These are phyloP conservation scores for Aureobasidium uvarum DNA, from an alignment of 2,329 filamentous ascomycete genomes.

Conservation along the genomic window DNA sequence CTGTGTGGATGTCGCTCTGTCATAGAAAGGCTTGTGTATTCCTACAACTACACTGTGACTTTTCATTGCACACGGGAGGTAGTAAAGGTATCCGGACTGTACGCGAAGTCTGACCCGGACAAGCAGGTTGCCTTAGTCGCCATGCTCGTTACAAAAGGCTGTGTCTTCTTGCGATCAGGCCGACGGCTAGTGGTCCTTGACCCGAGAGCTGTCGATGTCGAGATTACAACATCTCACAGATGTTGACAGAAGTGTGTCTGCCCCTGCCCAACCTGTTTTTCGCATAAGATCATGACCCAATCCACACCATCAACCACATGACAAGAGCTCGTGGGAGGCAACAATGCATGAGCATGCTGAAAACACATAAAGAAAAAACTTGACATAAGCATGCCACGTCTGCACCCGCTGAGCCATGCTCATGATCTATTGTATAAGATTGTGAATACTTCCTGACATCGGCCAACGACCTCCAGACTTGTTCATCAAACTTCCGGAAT, in stretches of 20 bases:
- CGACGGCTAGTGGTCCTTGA: neutral
- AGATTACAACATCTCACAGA: neutral
- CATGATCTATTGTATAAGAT: neutral
- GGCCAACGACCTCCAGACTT: neutral
- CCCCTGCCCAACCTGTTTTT: neutral
- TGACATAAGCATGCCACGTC: neutral
- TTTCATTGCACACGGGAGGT: neutral
- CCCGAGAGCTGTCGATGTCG: no score
- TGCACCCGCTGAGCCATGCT: neutral
- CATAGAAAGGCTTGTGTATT: no score
- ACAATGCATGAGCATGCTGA: neutral
- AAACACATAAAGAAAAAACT: neutral
- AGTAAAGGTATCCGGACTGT: neutral
- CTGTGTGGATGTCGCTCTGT: no score
- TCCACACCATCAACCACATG: neutral
- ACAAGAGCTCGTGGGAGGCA: neutral
- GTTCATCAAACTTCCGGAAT: neutral
- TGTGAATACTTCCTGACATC: neutral
- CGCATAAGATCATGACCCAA: neutral
- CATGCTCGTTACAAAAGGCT: neutral
- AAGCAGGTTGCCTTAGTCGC: neutral
- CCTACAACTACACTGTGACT: no score
- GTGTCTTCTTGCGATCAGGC: neutral
- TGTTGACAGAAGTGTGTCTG: neutral
- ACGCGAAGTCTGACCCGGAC: neutral